Percentiles rank a stretch among this genome's conserved stretches.
Conservation (phyloP, 805 yeast species). For the Kregervanrija pseudodelftensis region DNA sequence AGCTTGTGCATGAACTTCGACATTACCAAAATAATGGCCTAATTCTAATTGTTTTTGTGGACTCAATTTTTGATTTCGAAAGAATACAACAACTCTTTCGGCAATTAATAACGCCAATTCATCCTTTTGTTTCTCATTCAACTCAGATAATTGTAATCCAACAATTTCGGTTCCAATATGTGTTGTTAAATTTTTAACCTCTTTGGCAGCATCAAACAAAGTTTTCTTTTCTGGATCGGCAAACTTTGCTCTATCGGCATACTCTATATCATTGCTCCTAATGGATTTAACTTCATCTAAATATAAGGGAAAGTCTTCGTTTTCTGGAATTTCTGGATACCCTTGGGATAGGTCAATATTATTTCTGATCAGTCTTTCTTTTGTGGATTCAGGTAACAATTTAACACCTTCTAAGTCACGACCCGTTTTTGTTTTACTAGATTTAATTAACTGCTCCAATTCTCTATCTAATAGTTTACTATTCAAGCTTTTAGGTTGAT, state of each 20-base stretch:
- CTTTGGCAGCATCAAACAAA: conserved; percentile 31
- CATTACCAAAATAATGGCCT: conserved; percentile 38
- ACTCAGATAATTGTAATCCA: conserved; percentile 36
- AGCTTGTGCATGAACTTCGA: conserved; percentile 32
- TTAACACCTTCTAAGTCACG: conserved; percentile 15
- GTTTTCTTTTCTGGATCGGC: conserved; percentile 37
- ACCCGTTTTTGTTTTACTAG: background rate
- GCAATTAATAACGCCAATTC: conserved; percentile 39
- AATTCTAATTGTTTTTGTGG: conserved; percentile 36
- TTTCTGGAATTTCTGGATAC: conserved; percentile 31
- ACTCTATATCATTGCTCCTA: conserved; percentile 27
- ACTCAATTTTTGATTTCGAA: conserved; percentile 37
- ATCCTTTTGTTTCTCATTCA: conserved; percentile 35
- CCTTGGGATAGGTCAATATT: conserved; percentile 31
- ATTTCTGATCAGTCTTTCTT: conserved; percentile 26
- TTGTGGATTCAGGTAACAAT: conserved; percentile 19
- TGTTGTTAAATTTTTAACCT: conserved; percentile 35
- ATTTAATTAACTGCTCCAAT: too few species aligned
- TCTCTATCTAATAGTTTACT: too few species aligned
- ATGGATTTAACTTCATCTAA: conserved; percentile 32
- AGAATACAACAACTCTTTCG: conserved; percentile 42
- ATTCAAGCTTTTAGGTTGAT: too few species aligned
- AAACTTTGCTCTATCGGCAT: conserved; percentile 25
- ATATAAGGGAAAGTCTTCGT: conserved; percentile 26
- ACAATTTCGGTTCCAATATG: conserved; percentile 41